Percentiles rank a stretch among this genome's conserved stretches.
phyloP scores from a whole-genome alignment of 352 stramenopile genomes.

The Phytophthora aleatoria region DNA sequence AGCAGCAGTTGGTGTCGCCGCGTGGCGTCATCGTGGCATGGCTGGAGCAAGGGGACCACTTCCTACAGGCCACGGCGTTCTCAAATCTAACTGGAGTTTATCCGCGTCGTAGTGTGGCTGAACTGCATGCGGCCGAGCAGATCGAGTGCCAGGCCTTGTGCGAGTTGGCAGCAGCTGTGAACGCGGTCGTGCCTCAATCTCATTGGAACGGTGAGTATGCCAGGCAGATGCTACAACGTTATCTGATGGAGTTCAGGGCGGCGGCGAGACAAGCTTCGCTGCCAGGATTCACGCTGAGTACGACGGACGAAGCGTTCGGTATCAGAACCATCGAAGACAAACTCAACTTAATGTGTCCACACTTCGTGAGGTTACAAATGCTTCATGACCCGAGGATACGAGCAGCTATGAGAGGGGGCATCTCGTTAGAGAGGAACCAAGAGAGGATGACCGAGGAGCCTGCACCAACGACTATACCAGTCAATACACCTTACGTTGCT shows the following conservation, averaged over 20 bases:
- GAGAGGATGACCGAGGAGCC: background rate
- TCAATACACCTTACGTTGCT: no score
- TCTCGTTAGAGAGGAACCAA: background rate
- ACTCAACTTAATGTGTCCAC: background rate
- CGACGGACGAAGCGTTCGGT: slow-evolving; percentile 5
- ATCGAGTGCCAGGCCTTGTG: slow-evolving; percentile 6
- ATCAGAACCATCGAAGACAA: background rate
- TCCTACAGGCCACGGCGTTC: slow-evolving; percentile 8
- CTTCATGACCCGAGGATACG: slow-evolving; percentile 6
- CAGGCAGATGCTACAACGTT: slow-evolving; percentile 15
- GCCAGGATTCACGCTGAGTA: slow-evolving; percentile 9
- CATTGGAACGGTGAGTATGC: slow-evolving; percentile 10
- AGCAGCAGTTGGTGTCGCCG: background rate
- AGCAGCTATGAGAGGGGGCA: slow-evolving; percentile 4
- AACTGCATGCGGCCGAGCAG: slow-evolving; percentile 1
- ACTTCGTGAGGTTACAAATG: background rate
- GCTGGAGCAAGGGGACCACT: slow-evolving; percentile 17
- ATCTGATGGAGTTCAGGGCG: slow-evolving; percentile 11
- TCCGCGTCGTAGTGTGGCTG: background rate
- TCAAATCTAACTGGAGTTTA: background rate
- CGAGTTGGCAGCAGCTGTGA: slow-evolving; percentile 12
- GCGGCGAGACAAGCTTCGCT: slow-evolving; percentile 1
- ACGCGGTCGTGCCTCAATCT: slow-evolving; percentile 1
- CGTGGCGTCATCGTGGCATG: slow-evolving; percentile 14
- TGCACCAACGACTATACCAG: no score